These are phyloP conservation scores for Casuarina cunninghamiana DNA, from an alignment of 306 rosid species.

Conservation along the genomic window DNA sequence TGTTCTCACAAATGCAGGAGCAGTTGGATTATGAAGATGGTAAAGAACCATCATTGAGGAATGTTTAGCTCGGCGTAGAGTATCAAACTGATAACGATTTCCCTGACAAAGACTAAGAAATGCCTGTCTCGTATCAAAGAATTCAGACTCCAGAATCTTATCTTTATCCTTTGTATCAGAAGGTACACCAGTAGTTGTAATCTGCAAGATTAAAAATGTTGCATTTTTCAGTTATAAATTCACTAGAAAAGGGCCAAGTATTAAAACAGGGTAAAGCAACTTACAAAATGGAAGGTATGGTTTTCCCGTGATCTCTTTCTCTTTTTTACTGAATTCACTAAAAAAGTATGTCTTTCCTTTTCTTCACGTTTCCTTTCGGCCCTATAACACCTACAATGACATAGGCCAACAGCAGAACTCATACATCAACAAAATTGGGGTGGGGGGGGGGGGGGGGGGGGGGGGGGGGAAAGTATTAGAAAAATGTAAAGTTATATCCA, in stretches of 20 bases:
- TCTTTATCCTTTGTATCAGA: constrained; percentile 90
- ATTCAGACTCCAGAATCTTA: constrained; percentile 97
- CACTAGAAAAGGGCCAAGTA: not conserved
- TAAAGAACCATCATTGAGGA: constrained; percentile 99
- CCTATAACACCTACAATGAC: constrained; percentile 67
- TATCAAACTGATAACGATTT: constrained; percentile 96
- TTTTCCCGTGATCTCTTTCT: constrained; percentile 58
- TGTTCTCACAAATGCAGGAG: constrained; percentile 84
- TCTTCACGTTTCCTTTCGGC: constrained; percentile 85
- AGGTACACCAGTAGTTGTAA: constrained; percentile 69
- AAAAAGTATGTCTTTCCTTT: constrained; percentile 78
- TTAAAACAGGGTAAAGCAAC: constrained; percentile 29
- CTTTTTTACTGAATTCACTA: too few species aligned
- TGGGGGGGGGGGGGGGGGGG: too few species aligned
- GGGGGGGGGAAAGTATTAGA: not conserved
- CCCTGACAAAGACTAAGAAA: constrained; percentile 99
- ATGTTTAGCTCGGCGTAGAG: constrained; percentile 96
- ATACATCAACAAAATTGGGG: not conserved
- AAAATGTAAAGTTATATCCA: too few species aligned
- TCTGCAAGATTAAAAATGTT: constrained; percentile 37
- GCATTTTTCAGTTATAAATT: not conserved
- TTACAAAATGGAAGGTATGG: constrained; percentile 68
- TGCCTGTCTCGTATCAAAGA: constrained; percentile 98
- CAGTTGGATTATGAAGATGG: constrained; percentile 99
- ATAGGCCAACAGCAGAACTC: not conserved